Percentiles rank a stretch among this genome's conserved stretches.
Evolutionary conservation across 169 alveolate species (phyloP).

Genomic region (Prorocentrum cordatum): DNA sequence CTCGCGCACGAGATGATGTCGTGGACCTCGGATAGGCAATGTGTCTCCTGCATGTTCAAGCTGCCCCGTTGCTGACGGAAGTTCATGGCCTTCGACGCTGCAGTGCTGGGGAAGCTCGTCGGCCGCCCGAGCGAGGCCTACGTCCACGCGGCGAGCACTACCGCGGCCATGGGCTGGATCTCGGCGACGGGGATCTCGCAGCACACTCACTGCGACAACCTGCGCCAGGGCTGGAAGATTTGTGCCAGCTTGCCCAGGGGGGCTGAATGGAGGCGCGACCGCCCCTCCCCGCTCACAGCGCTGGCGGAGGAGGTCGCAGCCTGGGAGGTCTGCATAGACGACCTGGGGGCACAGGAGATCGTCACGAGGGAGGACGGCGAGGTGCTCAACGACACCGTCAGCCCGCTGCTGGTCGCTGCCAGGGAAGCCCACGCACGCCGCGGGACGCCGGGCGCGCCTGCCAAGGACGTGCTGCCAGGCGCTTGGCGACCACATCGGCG

Average conservation of each 20-base stretch:
- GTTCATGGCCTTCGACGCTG: neutral
- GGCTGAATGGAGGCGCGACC: neutral
- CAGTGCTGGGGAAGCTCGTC: neutral
- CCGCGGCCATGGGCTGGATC: constrained; percentile 1
- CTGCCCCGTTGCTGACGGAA: neutral
- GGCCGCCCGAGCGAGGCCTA: neutral
- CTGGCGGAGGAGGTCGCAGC: neutral
- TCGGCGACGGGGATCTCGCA: neutral
- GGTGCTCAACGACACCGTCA: no score
- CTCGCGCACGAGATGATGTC: neutral
- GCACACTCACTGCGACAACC: neutral
- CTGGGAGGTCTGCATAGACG: neutral
- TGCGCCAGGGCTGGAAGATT: neutral
- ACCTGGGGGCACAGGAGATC: neutral
- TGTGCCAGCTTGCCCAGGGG: neutral
- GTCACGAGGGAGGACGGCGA: no score
- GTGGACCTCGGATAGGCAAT: neutral
- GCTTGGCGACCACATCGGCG: no score
- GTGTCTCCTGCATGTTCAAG: neutral
- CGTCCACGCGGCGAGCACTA: neutral
- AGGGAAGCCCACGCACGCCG: no score
- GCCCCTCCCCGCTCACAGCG: neutral
- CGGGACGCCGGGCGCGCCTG: no score
- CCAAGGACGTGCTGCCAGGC: no score
- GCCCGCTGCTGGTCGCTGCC: no score